phyloP scores from a whole-genome alignment of 441 rosid species.

The Lepidium campestre region DNA sequence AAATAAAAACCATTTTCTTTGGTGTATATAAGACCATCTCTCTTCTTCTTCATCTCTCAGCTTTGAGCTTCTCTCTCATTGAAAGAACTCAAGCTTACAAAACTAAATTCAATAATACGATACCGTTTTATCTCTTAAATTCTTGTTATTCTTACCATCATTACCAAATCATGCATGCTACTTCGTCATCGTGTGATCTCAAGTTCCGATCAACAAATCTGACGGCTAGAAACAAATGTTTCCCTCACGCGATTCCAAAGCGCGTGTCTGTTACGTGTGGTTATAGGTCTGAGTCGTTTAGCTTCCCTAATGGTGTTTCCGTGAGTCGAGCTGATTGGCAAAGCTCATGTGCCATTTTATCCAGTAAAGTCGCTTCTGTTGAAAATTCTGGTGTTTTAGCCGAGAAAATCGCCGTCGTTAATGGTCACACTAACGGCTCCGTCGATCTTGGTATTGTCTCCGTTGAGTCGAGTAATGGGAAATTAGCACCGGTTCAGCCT shows the following conservation, averaged over 20 bases:
- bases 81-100: conserved; percentile 18
- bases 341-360: conserved; percentile 23
- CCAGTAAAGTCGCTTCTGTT: conserved; percentile 21
- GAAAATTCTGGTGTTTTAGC: conserved; percentile 11
- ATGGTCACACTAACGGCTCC: conserved; percentile 18
- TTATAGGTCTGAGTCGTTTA: conserved; percentile 7
- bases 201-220: conserved; percentile 10
- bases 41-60: conserved; percentile 5
- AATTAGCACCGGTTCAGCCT: conserved; percentile 8
- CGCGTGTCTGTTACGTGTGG: conserved; percentile 16
- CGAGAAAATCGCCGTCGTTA: conserved; percentile 17
- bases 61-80: conserved; percentile 16
- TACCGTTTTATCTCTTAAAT: not conserved
- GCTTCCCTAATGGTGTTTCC: conserved; percentile 17
- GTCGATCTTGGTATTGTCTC: conserved; percentile 13
- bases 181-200: conserved; percentile 17
- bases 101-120: not conserved
- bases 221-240: not conserved
- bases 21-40: conserved; percentile 12
- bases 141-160: not conserved
- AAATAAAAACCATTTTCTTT: not conserved
- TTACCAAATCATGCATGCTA: conserved; percentile 16
- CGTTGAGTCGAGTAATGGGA: not conserved
- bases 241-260: not conserved
- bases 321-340: conserved; percentile 24